phyloP scores from a whole-genome alignment of 1,139 yeast genomes.

The Taphrina flavorubra region DNA sequence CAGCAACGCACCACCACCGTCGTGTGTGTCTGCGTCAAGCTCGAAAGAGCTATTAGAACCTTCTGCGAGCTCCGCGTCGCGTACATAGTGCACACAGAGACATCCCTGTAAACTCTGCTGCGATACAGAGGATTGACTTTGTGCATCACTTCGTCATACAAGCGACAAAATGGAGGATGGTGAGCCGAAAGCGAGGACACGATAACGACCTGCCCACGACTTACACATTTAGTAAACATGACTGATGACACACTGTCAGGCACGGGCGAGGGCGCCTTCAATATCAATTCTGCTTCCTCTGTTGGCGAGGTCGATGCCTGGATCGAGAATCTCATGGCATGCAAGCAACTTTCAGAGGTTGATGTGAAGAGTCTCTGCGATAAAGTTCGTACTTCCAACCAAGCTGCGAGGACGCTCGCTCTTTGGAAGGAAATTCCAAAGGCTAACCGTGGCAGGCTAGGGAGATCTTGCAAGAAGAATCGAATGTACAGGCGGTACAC shows the following conservation, averaged over 20 bases:
- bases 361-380: slow-evolving; percentile 81
- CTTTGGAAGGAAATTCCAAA: not conserved
- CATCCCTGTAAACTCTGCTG: not conserved
- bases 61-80: not conserved
- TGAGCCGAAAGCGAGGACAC: not conserved
- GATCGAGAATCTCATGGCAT: slow-evolving; percentile 77
- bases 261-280: slow-evolving; percentile 22
- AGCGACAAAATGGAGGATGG: slow-evolving; percentile 35
- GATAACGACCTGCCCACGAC: not conserved
- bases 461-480: slow-evolving; percentile 50
- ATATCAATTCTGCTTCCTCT: slow-evolving; percentile 22
- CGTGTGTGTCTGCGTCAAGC: not conserved
- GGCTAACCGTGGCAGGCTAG: slow-evolving; percentile 47
- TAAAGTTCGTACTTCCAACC: slow-evolving; percentile 58
- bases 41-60: not conserved
- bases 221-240: slow-evolving; percentile 29
- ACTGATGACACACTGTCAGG: slow-evolving; percentile 29
- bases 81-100: not conserved
- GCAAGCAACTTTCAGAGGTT: slow-evolving; percentile 80
- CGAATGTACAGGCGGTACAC: slow-evolving; percentile 86
- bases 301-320: slow-evolving; percentile 72
- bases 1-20: not conserved
- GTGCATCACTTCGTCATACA: not conserved
- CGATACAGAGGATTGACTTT: not conserved
- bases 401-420: not conserved